These are phyloP conservation scores for Metschnikowia baotianmanensis DNA, from an alignment of 805 yeast species.

Conservation along the genomic window DNA sequence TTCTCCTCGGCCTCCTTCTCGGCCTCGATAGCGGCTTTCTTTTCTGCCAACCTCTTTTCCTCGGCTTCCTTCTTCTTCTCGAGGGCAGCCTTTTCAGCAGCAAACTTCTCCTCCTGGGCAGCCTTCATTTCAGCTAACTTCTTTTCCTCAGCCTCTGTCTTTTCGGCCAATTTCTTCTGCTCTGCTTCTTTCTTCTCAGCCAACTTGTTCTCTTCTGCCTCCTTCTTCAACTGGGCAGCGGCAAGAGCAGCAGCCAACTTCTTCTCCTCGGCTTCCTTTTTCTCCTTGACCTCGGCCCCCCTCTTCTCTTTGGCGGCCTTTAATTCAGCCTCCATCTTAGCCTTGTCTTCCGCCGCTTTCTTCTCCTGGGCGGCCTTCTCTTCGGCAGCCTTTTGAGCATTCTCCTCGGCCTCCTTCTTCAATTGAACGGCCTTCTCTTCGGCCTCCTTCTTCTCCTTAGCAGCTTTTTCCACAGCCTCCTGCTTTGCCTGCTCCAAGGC, in stretches of 20 bases:
- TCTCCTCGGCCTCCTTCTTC: constrained; percentile 23
- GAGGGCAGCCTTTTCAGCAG: no score
- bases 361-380: constrained; percentile 9
- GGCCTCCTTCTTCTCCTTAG: constrained; percentile 25
- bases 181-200: constrained; percentile 17
- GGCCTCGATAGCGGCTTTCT: no score
- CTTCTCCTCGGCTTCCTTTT: constrained; percentile 5
- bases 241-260: neutral
- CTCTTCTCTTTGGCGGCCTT: constrained; percentile 8
- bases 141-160: no score
- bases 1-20: constrained; percentile 26
- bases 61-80: constrained; percentile 7
- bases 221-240: constrained; percentile 14
- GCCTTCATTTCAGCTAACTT: constrained; percentile 11
- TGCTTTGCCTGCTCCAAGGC: constrained; percentile 25
- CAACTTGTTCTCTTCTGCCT: constrained; percentile 25
- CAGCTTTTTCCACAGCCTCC: constrained; percentile 27
- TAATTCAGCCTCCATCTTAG: constrained; percentile 8
- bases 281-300: no score
- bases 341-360: neutral
- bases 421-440: constrained; percentile 17
- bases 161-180: no score
- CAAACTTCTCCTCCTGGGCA: constrained; percentile 6
- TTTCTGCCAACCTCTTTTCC: no score
- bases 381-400: constrained; percentile 18